These are phyloP conservation scores for Cladophialophora carrionii DNA, from an alignment of 2,329 filamentous ascomycete genomes.

Conservation along the genomic window DNA sequence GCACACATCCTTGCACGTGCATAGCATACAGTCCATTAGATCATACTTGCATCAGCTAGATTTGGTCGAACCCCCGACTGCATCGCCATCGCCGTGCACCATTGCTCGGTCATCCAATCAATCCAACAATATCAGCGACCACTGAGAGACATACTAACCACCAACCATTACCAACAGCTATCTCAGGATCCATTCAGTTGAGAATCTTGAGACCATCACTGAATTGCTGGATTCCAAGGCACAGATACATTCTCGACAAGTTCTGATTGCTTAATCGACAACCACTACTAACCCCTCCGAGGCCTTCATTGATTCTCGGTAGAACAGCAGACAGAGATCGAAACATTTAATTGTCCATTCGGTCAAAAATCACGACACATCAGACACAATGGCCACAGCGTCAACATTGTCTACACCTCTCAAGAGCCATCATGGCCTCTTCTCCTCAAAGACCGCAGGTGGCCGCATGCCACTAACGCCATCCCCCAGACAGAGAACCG, in stretches of 20 bases:
- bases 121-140: constrained; percentile 41
- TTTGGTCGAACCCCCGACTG: constrained; percentile 45
- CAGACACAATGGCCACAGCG: constrained; percentile 74
- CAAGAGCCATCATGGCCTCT: constrained; percentile 92
- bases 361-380: constrained; percentile 43
- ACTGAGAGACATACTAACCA: constrained; percentile 42
- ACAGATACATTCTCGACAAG: constrained; percentile 40
- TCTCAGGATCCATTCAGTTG: constrained; percentile 47
- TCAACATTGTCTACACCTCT: constrained; percentile 79
- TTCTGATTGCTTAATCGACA: constrained; percentile 44
- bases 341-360: constrained; percentile 57
- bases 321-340: constrained; percentile 43
- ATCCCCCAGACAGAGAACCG: constrained; percentile 71
- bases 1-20: constrained; percentile 42
- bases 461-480: constrained; percentile 93
- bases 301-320: constrained; percentile 39
- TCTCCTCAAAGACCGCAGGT: constrained; percentile 89
- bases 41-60: constrained; percentile 40
- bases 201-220: constrained; percentile 44
- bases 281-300: constrained; percentile 41
- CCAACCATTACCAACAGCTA: constrained; percentile 33
- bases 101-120: constrained; percentile 42
- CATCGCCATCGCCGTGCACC: constrained; percentile 38
- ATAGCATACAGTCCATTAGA: constrained; percentile 47
- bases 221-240: constrained; percentile 41